Evolutionary conservation across 352 stramenopile genomes (phyloP).

Genomic region (Aphanomyces invadans): DNA sequence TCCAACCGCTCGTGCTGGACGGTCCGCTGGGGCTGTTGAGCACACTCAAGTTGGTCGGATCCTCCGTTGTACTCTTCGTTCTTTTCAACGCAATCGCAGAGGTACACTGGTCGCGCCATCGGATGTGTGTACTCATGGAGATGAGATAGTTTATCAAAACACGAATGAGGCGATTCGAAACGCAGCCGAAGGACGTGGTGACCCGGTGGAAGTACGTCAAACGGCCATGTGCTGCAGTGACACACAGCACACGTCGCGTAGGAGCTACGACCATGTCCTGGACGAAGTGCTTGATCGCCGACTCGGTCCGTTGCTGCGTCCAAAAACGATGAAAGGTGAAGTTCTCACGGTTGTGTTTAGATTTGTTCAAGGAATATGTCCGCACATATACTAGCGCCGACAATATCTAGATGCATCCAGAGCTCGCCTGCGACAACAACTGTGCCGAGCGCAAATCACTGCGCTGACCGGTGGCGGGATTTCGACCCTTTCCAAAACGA

Average conservation of each 20-base stretch:
- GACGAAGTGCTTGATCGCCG: constrained; percentile 31
- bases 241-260: constrained; percentile 17
- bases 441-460: too few species aligned
- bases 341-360: constrained; percentile 18
- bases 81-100: constrained; percentile 37
- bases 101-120: constrained; percentile 21
- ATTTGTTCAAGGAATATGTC: constrained; percentile 42
- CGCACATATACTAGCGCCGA: constrained; percentile 37
- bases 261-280: constrained; percentile 36
- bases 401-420: constrained; percentile 23
- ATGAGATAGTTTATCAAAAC: constrained; percentile 36
- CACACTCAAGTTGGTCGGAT: constrained; percentile 34
- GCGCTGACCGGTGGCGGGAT: too few species aligned
- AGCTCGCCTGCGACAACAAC: background rate
- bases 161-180: constrained; percentile 34
- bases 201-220: constrained; percentile 35
- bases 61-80: constrained; percentile 37
- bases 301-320: constrained; percentile 30
- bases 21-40: constrained; percentile 27
- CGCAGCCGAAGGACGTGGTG: constrained; percentile 35
- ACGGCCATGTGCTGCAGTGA: background rate
- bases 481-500: too few species aligned
- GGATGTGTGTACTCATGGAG: background rate
- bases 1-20: constrained; percentile 36
- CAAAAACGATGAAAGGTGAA: background rate